Evolutionary conservation across 164 flowering plant genomes (phyloP).

Genomic region (Magnolia officinalis): DNA sequence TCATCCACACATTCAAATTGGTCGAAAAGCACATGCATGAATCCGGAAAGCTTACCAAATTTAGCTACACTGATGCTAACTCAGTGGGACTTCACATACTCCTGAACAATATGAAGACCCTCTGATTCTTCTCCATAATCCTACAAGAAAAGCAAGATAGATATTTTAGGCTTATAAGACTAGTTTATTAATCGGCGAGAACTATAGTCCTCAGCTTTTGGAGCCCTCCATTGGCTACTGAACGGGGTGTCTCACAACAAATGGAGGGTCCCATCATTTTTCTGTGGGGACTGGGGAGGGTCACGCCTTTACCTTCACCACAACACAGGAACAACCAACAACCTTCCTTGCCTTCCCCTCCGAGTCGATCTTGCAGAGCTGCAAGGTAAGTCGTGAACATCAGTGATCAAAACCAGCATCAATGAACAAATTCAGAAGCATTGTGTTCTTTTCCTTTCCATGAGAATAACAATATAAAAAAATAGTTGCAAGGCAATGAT

Average conservation of each 20-base stretch:
- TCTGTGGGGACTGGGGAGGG: too few relatives aligned
- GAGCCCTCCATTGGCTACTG: background rate
- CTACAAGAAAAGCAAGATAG: constrained; percentile 21
- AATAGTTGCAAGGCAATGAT: background rate
- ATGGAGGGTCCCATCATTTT: too few relatives aligned
- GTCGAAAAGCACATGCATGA: background rate
- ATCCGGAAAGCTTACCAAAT: background rate
- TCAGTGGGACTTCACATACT: constrained; percentile 49
- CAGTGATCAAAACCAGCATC: background rate
- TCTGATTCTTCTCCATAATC: constrained; percentile 59
- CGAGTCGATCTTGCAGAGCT: constrained; percentile 88
- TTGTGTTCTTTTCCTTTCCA: background rate
- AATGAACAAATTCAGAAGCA: background rate
- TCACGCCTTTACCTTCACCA: constrained; percentile 56
- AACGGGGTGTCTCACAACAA: background rate
- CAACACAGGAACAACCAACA: constrained; percentile 72
- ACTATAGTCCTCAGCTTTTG: too few relatives aligned
- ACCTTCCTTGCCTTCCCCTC: constrained; percentile 89
- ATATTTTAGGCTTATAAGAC: background rate
- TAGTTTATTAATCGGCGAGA: background rate
- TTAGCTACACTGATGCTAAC: background rate
- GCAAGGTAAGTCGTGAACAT: constrained; percentile 8
- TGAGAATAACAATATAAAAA: background rate
- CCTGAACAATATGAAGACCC: constrained; percentile 50
- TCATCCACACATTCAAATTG: background rate